Conservation (phyloP, 2,329 filamentous ascomycete genomes). For the Colletotrichum gigasporum region DNA sequence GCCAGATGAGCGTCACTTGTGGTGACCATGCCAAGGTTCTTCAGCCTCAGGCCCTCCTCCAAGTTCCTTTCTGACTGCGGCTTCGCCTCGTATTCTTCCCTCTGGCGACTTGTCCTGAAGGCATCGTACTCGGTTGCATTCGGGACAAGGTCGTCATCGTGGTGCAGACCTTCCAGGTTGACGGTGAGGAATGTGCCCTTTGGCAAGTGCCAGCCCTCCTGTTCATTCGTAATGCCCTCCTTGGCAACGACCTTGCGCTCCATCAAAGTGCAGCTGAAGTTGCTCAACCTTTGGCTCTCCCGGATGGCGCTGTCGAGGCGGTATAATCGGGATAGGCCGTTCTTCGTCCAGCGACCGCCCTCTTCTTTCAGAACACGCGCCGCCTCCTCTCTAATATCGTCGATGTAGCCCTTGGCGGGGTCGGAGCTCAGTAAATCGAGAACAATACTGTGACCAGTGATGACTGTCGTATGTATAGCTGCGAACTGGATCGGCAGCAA, state of each 20-base stretch:
- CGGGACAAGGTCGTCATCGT: slow-evolving; percentile 55
- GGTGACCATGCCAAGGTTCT: slow-evolving; percentile 61
- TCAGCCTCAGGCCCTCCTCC: slow-evolving; percentile 44
- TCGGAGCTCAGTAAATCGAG: slow-evolving; percentile 56
- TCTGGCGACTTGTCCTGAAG: slow-evolving; percentile 55
- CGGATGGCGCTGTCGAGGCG: slow-evolving; percentile 62
- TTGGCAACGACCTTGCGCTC: slow-evolving; percentile 55
- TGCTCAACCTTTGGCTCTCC: slow-evolving; percentile 60
- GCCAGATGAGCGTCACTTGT: slow-evolving; percentile 60
- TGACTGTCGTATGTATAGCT: slow-evolving; percentile 65
- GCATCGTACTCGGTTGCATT: slow-evolving; percentile 56
- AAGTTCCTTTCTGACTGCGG: slow-evolving; percentile 38
- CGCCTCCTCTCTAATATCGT: slow-evolving; percentile 55
- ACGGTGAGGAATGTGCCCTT: slow-evolving; percentile 53
- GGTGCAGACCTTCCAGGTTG: slow-evolving; percentile 55
- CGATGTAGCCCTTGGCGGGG: slow-evolving; percentile 44
- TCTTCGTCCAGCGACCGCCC: slow-evolving; percentile 56
- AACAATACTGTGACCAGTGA: slow-evolving; percentile 58
- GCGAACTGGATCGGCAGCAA: slow-evolving; percentile 67
- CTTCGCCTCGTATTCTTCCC: slow-evolving; percentile 48
- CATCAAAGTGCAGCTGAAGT: slow-evolving; percentile 55
- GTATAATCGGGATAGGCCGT: slow-evolving; percentile 51
- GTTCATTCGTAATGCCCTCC: slow-evolving; percentile 46
- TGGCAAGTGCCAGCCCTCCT: slow-evolving; percentile 55
- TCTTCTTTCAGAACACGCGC: slow-evolving; percentile 42